A percentile compares a stretch with the other conserved stretches of the same genome.
Conservation (phyloP, 192 early-diverging fungal genomes). For the Lobulomyces angularis region DNA sequence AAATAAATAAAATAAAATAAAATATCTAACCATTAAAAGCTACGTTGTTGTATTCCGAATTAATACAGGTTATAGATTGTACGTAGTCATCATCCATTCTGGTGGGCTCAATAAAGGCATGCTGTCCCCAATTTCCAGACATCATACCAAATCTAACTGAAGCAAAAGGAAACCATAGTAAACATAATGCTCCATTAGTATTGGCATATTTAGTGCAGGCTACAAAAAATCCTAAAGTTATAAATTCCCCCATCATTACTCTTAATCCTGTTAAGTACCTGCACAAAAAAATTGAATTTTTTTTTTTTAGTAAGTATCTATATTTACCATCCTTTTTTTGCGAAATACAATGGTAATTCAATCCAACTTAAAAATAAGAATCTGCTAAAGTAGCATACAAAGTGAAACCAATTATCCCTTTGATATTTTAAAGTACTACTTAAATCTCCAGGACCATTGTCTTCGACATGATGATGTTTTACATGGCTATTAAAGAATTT, state of each 20-base stretch:
- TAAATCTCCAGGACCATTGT: slow-evolving; percentile 21
- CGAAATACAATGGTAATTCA: slow-evolving; percentile 22
- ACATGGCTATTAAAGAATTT: slow-evolving; percentile 19
- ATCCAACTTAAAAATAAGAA: slow-evolving; percentile 17
- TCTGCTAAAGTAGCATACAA: slow-evolving; percentile 21
- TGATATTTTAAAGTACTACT: slow-evolving; percentile 23
- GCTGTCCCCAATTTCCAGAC: slow-evolving; percentile 33
- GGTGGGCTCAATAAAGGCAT: slow-evolving; percentile 22
- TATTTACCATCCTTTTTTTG: slow-evolving; percentile 9
- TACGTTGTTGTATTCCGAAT: slow-evolving; percentile 16
- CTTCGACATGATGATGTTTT: slow-evolving; percentile 27
- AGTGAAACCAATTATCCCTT: slow-evolving; percentile 21
- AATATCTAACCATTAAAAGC: no score
- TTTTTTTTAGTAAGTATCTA: no score
- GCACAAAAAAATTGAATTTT: no score
- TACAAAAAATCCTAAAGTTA: no score
- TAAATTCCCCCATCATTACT: no score
- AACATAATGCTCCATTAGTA: slow-evolving; percentile 9
- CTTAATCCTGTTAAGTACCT: no score
- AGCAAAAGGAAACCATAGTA: slow-evolving; percentile 16
- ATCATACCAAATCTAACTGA: slow-evolving; percentile 26
- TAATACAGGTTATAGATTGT: slow-evolving; percentile 22
- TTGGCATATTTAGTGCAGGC: no score
- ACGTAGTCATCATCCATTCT: slow-evolving; percentile 16
- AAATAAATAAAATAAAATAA: no score